Base-by-base conservation (phyloP, 2,329 filamentous ascomycete species). In the Alternaria brassicae region DNA sequence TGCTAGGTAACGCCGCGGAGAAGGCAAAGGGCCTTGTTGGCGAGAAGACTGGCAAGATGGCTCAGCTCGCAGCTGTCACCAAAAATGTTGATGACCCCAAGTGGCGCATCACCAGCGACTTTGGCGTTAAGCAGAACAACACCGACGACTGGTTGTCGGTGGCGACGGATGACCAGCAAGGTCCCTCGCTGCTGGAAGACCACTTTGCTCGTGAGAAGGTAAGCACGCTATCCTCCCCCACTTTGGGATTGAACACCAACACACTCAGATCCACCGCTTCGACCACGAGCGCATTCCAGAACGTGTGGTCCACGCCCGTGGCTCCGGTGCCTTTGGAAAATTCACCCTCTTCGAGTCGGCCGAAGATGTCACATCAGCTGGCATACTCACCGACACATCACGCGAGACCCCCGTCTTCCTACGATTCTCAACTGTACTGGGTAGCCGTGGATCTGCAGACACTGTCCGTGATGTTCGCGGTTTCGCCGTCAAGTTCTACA, bases 391-490 rank as follows among this genome's bases (percentile, higher is more conserved):
- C 2, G 89, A 91, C 62, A 91, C 88, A 0, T 86, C 85, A 0
- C 84, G 88, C 28, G 85, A 83, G 32, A 92, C 90, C 0, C 87
- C 84, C 0, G 81, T 91, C 1, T 91, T 92, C 71, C 71, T 90
- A 15, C 88, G 91, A 0, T 93, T 95, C 76, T 94, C 91, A 0
- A 94, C 91, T 0, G 91, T 92, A 0, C 82, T 91, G 2, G 90
- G 90, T 6, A 91, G 87, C 72, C 84, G 88, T 32, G 91, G 91
- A 12, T 91, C 88, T 51, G 89, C 91, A 6, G 91, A 95, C 72
- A 93, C 90, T 0, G 91, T 93, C 1, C 86, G 91, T n/a, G 91
- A 95, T 80, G 89, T 93, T 2, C 86, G 91, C 36, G 91, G 91
- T 1, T 95, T 94, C 63, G 90, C 91, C 0, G 78, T 91, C 62